Evolutionary conservation across 1,284 basidiomycete species (phyloP), one percentile per base, ranked within the genome.

Genomic region (Anthracocystis walkeri): DNA sequence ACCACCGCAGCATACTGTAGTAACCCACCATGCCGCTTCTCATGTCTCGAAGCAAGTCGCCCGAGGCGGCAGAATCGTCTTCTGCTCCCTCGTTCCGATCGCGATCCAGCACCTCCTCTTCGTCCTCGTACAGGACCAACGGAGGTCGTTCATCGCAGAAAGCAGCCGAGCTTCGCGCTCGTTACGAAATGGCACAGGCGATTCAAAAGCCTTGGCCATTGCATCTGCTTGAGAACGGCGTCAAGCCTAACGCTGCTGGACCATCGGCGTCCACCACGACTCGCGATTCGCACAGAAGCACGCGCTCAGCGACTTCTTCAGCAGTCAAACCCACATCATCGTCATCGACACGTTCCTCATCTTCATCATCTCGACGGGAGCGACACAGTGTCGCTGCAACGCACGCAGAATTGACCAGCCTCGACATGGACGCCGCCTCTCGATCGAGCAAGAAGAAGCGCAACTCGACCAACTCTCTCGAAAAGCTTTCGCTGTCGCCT

Each of bases 141-240:
- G 46, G 50, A 3, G 42, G 48, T 4, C 40, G 53, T 6, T 65
- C 63, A 0, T 65, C 68, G 16, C 56, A 58, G 11, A 57, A 55
- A 27, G 58, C 66, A 8, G 50, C 63, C 18, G 72, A 75, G 51
- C 42, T 75, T 8, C 58, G 66, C 2, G 72, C 72, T 4, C 42
- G 72, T 20, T 75, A 69, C 52, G 72, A 75, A 42, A 75, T 75
- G 72, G 72, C 72, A 10, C 72, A 75, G 50, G 72, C 72, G 23
- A 69, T 75, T 10, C 72, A 75, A 31, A 75, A 75, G 53, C 72
- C 72, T 2, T 75, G 72, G 72, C 72, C 72, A 2, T 21, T 75
- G 20, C 72, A 75, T 25, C 35, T 75, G 56, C 56, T 75, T 18
- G 72, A 75, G 40, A 75, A 75, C 53, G 72, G 72, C 18, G 58